These are phyloP conservation scores for Arthromyces matolae DNA, from an alignment of 768 basidiomycete species.

Conservation along the genomic window DNA sequence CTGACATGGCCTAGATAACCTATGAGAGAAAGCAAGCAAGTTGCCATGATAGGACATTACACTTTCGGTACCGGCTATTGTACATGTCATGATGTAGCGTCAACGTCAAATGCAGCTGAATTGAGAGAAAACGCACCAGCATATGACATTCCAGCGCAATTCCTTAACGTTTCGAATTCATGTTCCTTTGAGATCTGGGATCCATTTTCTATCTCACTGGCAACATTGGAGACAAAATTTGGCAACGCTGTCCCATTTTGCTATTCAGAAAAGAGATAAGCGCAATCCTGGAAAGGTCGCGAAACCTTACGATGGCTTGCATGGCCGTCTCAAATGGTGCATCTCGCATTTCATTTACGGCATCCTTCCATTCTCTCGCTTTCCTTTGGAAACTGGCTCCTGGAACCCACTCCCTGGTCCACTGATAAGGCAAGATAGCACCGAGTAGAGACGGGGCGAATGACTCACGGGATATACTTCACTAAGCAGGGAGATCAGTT, in stretches of 20 bases:
- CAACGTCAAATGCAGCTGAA: not conserved
- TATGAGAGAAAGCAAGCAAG: not conserved
- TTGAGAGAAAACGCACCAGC: slow-evolving; percentile 24
- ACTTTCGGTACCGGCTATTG: slow-evolving; percentile 40
- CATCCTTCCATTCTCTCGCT: slow-evolving; percentile 46
- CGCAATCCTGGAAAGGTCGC: not conserved
- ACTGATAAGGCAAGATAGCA: not conserved
- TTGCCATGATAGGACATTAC: slow-evolving; percentile 20
- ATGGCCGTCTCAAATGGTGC: slow-evolving; percentile 36
- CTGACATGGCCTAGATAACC: slow-evolving; percentile 26
- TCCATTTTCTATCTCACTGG: slow-evolving; percentile 21
- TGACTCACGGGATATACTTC: slow-evolving; percentile 43
- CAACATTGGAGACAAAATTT: slow-evolving; percentile 33
- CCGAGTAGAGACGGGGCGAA: not conserved
- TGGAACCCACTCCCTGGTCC: slow-evolving; percentile 43
- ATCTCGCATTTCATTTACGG: slow-evolving; percentile 47
- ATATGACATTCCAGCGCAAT: slow-evolving; percentile 36
- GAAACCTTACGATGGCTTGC: slow-evolving; percentile 32
- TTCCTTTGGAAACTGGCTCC: slow-evolving; percentile 48
- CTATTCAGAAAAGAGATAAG: slow-evolving; percentile 13
- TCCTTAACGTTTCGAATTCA: slow-evolving; percentile 29
- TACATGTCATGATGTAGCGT: not conserved
- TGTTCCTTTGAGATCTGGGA: slow-evolving; percentile 17
- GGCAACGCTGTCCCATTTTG: slow-evolving; percentile 28
- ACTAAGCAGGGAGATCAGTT: slow-evolving; percentile 26